Percentiles rank a stretch among this genome's conserved stretches.
These are phyloP conservation scores for Blastobotrys arbuscula DNA, from an alignment of 1,139 yeast genomes.

Conservation along the genomic window DNA sequence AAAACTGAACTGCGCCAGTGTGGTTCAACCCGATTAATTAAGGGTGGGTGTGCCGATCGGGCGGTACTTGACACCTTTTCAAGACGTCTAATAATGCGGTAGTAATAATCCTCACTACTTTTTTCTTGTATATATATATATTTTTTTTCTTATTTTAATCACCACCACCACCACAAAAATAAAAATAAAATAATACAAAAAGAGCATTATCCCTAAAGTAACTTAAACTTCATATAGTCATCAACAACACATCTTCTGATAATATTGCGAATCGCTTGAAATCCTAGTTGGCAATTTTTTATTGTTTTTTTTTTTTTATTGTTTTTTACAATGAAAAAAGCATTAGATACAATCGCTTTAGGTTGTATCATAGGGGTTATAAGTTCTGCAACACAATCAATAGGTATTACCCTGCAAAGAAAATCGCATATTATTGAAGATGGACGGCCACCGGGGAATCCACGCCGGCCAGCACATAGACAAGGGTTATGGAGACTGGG, in stretches of 20 bases:
- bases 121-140: too few relatives aligned
- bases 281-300: background rate
- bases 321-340: slow-evolving; percentile 8
- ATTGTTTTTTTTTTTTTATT: background rate
- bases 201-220: too few relatives aligned
- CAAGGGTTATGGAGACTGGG: slow-evolving; percentile 75
- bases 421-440: slow-evolving; percentile 53
- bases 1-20: too few relatives aligned
- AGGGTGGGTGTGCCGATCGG: too few relatives aligned
- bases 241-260: too few relatives aligned
- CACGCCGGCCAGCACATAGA: slow-evolving; percentile 41
- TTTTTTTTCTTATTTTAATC: too few relatives aligned
- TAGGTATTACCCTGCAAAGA: slow-evolving; percentile 79
- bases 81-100: too few relatives aligned
- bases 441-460: slow-evolving; percentile 25
- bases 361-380: slow-evolving; percentile 74
- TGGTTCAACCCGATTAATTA: too few relatives aligned
- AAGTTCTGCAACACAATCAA: slow-evolving; percentile 75
- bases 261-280: too few relatives aligned
- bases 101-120: too few relatives aligned
- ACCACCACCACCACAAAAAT: background rate
- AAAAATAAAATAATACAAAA: background rate
- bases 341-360: slow-evolving; percentile 29
- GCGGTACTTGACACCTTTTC: too few relatives aligned
- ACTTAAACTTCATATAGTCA: too few relatives aligned